Conservation (phyloP, 805 yeast species). For the Sugiyamaella smithiae region DNA sequence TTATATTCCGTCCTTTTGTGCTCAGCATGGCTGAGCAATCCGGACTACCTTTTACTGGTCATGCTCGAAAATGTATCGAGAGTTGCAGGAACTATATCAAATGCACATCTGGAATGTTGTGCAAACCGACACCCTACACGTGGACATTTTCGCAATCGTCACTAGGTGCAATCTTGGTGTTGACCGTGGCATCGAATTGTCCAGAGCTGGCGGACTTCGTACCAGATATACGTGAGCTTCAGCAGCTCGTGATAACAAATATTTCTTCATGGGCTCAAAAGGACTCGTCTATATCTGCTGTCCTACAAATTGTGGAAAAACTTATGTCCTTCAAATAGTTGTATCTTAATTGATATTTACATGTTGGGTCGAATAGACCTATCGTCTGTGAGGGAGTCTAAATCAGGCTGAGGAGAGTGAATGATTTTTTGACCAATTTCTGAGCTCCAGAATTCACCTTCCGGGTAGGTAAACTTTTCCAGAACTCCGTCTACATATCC, state of each 20-base stretch:
- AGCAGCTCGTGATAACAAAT: conserved; percentile 10
- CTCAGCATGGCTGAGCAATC: conserved; percentile 7
- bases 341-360: too few relatives aligned
- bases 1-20: conserved; percentile 17
- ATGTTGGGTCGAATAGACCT: too few relatives aligned
- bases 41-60: conserved; percentile 1
- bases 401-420: not conserved
- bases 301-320: not conserved
- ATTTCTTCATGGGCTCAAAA: conserved; percentile 9
- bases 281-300: conserved; percentile 3
- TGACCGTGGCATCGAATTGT: conserved; percentile 10
- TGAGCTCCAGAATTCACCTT: conserved; percentile 33
- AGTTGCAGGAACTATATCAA: conserved; percentile 13
- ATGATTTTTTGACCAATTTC: conserved; percentile 20
- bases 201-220: conserved; percentile 2
- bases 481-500: conserved; percentile 29
- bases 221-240: conserved; percentile 11
- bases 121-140: conserved; percentile 15
- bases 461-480: conserved; percentile 31
- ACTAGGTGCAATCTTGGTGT: conserved; percentile 14
- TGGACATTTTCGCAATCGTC: conserved; percentile 15
- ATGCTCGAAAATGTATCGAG: conserved; percentile 9
- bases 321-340: too few relatives aligned
- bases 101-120: conserved; percentile 2
- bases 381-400: too few relatives aligned